Evolutionary conservation across 1,284 basidiomycete species (phyloP).

Genomic region (Ganoderma lingzhi): DNA sequence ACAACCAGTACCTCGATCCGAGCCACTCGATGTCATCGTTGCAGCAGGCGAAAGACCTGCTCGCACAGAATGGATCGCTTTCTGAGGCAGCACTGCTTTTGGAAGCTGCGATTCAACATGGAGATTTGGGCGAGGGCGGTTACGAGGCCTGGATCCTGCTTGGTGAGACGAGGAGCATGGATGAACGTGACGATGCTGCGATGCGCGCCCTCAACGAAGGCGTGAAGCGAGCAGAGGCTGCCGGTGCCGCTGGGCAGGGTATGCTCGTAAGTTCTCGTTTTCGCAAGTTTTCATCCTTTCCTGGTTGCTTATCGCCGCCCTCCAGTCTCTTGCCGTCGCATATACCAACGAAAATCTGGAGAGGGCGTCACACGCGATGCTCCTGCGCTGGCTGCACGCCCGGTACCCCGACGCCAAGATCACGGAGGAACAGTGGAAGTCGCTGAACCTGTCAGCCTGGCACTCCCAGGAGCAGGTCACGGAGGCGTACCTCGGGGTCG

Average conservation of each 20-base stretch:
- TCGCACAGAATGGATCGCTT: constrained; percentile 84
- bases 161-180: constrained; percentile 95
- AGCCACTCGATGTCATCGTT: constrained; percentile 64
- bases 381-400: constrained; percentile 87
- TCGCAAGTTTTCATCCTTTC: constrained; percentile 7
- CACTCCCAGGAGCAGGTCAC: constrained; percentile 85
- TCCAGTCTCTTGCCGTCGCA: constrained; percentile 91
- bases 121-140: constrained; percentile 79
- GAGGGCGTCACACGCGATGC: constrained; percentile 85
- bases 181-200: constrained; percentile 87
- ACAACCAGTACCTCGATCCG: constrained; percentile 76
- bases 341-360: constrained; percentile 98
- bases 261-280: constrained; percentile 73
- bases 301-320: too few species aligned
- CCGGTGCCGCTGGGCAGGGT: constrained; percentile 74
- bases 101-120: constrained; percentile 88
- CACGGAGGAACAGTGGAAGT: constrained; percentile 63
- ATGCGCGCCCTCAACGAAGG: constrained; percentile 80
- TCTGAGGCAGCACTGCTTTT: constrained; percentile 87
- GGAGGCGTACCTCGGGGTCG: constrained; percentile 86
- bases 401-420: constrained; percentile 77
- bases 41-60: constrained; percentile 73
- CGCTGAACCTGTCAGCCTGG: constrained; percentile 81
- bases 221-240: constrained; percentile 68
- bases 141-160: constrained; percentile 95